Conservation (phyloP, 495 filamentous ascomycete species). For the Bathelium albidoporum region DNA sequence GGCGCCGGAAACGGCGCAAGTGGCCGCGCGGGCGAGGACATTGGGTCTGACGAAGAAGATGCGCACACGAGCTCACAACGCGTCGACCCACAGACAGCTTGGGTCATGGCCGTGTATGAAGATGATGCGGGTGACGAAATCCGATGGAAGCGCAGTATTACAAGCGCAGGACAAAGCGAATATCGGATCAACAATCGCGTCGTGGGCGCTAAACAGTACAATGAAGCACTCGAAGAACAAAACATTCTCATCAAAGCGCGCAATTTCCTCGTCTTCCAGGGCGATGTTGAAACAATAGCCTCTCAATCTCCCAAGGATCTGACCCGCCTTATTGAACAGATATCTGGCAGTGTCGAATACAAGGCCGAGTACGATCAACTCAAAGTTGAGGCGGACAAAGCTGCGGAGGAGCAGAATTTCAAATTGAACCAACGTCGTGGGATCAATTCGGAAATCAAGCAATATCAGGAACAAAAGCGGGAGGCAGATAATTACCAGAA, state of each 20-base stretch:
- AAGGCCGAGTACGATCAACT: conserved; percentile 90
- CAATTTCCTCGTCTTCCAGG: conserved; percentile 97
- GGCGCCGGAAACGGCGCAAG: conserved; percentile 36
- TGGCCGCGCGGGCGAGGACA: conserved; percentile 44
- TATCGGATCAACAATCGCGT: conserved; percentile 90
- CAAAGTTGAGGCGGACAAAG: conserved; percentile 74
- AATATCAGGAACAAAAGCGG: conserved; percentile 93
- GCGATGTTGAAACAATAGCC: conserved; percentile 96
- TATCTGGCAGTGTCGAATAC: conserved; percentile 90
- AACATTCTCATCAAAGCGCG: conserved; percentile 96
- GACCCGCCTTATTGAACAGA: conserved; percentile 94
- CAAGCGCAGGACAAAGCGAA: conserved; percentile 77
- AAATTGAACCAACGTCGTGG: conserved; percentile 79
- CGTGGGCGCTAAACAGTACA: conserved; percentile 86
- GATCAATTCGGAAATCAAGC: conserved; percentile 96
- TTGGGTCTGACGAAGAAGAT: conserved; percentile 41
- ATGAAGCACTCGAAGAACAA: conserved; percentile 81
- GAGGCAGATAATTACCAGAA: conserved; percentile 86
- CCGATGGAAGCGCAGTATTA: conserved; percentile 91
- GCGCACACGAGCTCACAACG: conserved; percentile 39
- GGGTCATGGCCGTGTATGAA: conserved; percentile 99
- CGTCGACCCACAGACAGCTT: conserved; percentile 80
- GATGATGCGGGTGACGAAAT: conserved; percentile 95
- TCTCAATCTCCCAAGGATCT: conserved; percentile 86
- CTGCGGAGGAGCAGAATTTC: conserved; percentile 75